Base-by-base conservation (phyloP, 768 basidiomycete species). In the Lepiota brunneoincarnata region DNA sequence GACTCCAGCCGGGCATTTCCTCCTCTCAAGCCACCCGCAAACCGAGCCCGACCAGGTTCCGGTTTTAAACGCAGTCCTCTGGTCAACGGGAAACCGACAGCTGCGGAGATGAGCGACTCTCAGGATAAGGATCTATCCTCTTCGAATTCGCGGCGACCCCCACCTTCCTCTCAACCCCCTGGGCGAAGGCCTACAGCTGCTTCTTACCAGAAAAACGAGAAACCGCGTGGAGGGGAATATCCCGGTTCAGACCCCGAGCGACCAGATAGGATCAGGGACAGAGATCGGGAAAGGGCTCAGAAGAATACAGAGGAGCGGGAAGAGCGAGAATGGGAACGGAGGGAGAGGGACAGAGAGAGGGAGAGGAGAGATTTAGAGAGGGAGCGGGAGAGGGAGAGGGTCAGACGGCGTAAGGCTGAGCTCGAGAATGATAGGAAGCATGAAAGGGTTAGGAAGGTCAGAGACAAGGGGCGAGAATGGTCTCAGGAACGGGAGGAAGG, bases 401-500 rank as follows among this genome's bases (percentile, higher is more conserved):
- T 60, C 17, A 51, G 58, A 10, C 58, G 59, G 14, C 58, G 57
- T n/a, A 57, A 59, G 24, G 34, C 39, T n/a, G 51, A 53, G 21
- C 31, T 48, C n/a, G 55, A 56, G n/a, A 38, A 49, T 36, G 49
- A 51, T 45, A 55, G 54, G 54, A 53, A 58, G 6, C 51, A 39
- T 18, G 56, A 57, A 28, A 46, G 58, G 17, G 59, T 57, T 18
- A 57, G 55, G 35, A 53, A 57, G 49, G 63, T 44, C 39, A 57
- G 55, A 43, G 64, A 57, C 53, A 58, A 59, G 45, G 65, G 59
- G 34, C 35, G 56, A 20, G 59, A 56, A 14, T 28, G 56, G 38
- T 38, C 51, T 15, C 34, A 49, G 39, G 64, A 67, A 34, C 60
- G 61, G 47, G 70, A 72, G 38, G 58, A 63, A 37, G 62, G 62